phyloP scores from a whole-genome alignment of 176 grass and related monocot species.

The Aegilops speltoides region DNA sequence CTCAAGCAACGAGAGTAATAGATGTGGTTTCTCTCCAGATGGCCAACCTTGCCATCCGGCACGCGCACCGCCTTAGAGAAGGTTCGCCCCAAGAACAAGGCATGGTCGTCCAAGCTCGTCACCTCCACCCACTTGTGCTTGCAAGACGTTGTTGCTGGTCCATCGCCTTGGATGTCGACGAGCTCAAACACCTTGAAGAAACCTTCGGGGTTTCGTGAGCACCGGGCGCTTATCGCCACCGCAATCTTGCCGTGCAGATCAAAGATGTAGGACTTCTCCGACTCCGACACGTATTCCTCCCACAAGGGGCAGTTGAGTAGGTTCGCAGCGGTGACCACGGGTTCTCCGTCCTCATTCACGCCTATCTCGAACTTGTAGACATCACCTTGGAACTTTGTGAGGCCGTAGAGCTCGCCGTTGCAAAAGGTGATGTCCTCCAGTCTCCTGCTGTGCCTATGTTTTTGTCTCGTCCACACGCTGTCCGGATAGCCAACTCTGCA shows the following conservation, averaged over 20 bases:
- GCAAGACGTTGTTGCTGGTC: background rate
- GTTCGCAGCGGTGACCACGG: background rate
- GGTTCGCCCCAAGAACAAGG: background rate
- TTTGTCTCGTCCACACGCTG: background rate
- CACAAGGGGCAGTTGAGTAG: background rate
- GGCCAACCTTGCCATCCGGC: background rate
- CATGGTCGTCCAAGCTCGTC: background rate
- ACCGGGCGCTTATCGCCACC: background rate
- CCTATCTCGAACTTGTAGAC: background rate
- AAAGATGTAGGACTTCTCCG: background rate
- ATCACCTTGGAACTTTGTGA: background rate
- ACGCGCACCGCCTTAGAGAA: background rate
- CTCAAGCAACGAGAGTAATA: background rate
- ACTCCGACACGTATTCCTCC: background rate
- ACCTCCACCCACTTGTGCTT: background rate
- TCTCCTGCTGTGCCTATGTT: too few relatives aligned
- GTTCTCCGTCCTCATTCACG: background rate
- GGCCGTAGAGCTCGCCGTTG: background rate
- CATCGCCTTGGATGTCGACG: background rate
- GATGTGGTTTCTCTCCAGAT: background rate
- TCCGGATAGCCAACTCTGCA: background rate
- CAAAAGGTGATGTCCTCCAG: background rate
- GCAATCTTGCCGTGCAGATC: background rate
- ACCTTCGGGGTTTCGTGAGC: background rate
- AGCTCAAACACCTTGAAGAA: slow-evolving; percentile 9